These are phyloP conservation scores for Suillus subalutaceus DNA, from an alignment of 768 basidiomycete species.

Conservation along the genomic window DNA sequence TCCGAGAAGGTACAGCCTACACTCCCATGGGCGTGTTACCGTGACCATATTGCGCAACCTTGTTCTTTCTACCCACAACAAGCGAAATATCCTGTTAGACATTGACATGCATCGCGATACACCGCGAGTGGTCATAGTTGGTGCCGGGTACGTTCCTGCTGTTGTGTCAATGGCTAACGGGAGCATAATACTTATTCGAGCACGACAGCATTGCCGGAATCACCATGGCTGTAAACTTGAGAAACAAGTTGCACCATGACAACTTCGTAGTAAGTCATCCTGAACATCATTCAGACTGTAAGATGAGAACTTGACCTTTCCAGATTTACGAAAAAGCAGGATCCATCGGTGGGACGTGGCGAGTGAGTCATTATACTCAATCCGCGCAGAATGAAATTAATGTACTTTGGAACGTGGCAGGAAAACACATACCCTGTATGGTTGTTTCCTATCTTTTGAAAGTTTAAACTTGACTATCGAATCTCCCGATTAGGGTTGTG, in stretches of 20 bases:
- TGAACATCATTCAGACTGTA: constrained; percentile 3
- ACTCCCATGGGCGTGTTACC: not conserved
- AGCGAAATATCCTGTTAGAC: not conserved
- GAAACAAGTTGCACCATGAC: constrained; percentile 44
- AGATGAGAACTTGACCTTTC: constrained; percentile 1
- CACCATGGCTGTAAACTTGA: constrained; percentile 49
- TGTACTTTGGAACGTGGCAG: constrained; percentile 27
- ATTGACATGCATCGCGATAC: constrained; percentile 15
- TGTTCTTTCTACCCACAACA: not conserved
- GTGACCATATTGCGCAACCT: too few relatives aligned
- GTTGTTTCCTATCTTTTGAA: too few relatives aligned
- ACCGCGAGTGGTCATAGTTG: constrained; percentile 49
- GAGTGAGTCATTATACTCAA: constrained; percentile 38
- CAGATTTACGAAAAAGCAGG: constrained; percentile 56
- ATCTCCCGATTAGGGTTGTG: constrained; percentile 41
- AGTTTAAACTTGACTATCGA: not conserved
- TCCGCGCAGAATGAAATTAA: not conserved
- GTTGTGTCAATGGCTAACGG: not conserved
- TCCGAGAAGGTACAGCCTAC: not conserved
- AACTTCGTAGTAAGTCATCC: constrained; percentile 48
- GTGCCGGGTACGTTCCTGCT: constrained; percentile 45
- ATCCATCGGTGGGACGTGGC: constrained; percentile 58
- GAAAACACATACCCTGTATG: constrained; percentile 58
- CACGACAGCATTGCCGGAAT: constrained; percentile 47
- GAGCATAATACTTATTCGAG: not conserved